Conservation (phyloP, 2,329 filamentous ascomycete genomes). For the Berkeleyomyces rouxiae region DNA sequence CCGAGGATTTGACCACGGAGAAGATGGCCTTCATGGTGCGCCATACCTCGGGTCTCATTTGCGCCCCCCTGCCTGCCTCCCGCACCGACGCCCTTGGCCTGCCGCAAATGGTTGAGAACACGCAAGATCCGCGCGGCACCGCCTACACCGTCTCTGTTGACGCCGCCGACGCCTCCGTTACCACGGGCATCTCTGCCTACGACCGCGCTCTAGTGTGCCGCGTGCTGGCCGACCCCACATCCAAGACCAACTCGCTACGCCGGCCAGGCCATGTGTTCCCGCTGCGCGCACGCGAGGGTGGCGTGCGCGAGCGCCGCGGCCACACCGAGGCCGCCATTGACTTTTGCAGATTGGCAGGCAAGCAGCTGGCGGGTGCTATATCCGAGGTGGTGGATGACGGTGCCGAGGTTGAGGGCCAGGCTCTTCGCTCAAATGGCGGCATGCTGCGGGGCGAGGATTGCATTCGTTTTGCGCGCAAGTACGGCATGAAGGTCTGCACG, state of each 20-base stretch:
- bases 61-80: conserved; percentile 59
- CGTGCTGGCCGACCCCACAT: conserved; percentile 51
- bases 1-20: conserved; percentile 62
- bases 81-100: conserved; percentile 57
- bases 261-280: conserved; percentile 85
- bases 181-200: conserved; percentile 79
- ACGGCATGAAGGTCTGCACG: conserved; percentile 84
- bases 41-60: conserved; percentile 79
- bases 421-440: conserved; percentile 49
- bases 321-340: conserved; percentile 93
- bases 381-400: conserved; percentile 86
- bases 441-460: conserved; percentile 90
- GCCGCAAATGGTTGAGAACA: conserved; percentile 67
- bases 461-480: conserved; percentile 71
- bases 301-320: conserved; percentile 61
- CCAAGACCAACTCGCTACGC: conserved; percentile 46
- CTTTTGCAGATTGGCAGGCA: conserved; percentile 72
- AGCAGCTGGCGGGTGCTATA: conserved; percentile 62
- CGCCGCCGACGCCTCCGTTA: conserved; percentile 52
- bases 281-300: conserved; percentile 60
- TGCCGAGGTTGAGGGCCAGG: conserved; percentile 48
- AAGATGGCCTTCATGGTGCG: conserved; percentile 96
- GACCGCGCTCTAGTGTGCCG: conserved; percentile 74
- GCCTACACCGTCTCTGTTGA: conserved; percentile 90
- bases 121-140: conserved; percentile 73